These are phyloP conservation scores for Vitis riparia DNA, from an alignment of 164 flowering plant genomes.

Conservation along the genomic window DNA sequence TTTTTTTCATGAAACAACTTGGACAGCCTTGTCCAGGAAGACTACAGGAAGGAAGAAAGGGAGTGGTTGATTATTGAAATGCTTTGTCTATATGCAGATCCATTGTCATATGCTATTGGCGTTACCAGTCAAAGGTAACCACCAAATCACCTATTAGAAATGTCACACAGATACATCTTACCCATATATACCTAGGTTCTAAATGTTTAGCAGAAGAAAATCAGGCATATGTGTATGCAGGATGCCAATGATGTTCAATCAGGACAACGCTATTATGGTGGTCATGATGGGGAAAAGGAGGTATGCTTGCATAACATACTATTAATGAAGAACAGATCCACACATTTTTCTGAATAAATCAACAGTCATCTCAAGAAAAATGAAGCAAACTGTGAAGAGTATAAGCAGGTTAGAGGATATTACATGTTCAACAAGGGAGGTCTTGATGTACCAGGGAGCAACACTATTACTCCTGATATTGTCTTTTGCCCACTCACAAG, in stretches of 20 bases:
- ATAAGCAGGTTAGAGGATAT: constrained; percentile 10
- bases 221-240: not conserved
- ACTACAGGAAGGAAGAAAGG: too few relatives aligned
- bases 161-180: too few relatives aligned
- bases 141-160: too few relatives aligned
- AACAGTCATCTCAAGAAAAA: not conserved
- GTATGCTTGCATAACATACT: not conserved
- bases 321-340: not conserved
- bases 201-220: not conserved
- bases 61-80: too few relatives aligned
- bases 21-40: too few relatives aligned
- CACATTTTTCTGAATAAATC: too few relatives aligned
- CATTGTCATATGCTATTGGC: too few relatives aligned
- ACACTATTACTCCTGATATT: constrained; percentile 63
- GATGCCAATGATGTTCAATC: not conserved
- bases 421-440: constrained; percentile 69
- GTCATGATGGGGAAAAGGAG: too few relatives aligned
- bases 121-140: too few relatives aligned
- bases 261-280: not conserved
- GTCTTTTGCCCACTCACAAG: constrained; percentile 92
- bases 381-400: not conserved
- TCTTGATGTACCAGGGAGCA: constrained; percentile 70
- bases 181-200: not conserved
- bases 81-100: too few relatives aligned
- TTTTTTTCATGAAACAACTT: too few relatives aligned